These are phyloP conservation scores for Lindgomyces ingoldianus DNA, from an alignment of 495 filamentous ascomycete genomes.

Conservation along the genomic window DNA sequence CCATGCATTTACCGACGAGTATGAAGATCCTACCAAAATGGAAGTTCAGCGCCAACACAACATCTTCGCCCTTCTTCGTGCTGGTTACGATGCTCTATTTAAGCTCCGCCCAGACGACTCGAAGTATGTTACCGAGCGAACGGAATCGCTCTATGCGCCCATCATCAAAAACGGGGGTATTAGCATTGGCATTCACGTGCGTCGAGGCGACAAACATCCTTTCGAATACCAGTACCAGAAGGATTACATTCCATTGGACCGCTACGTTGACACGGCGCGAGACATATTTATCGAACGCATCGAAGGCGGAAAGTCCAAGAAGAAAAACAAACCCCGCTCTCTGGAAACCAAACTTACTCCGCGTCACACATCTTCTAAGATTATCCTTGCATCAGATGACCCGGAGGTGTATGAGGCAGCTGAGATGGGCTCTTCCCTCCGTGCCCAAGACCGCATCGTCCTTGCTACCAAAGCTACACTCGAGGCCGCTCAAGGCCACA, in stretches of 20 bases:
- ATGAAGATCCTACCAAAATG: conserved; percentile 51
- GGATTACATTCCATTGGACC: conserved; percentile 67
- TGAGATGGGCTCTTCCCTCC: conserved; percentile 53
- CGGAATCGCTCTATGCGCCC: conserved; percentile 51
- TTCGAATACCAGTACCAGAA: conserved; percentile 65
- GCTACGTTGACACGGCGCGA: conserved; percentile 55
- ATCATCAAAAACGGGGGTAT: conserved; percentile 45
- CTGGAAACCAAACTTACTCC: neutral
- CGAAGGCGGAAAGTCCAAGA: conserved; percentile 28
- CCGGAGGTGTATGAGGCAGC: conserved; percentile 61
- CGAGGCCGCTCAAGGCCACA: conserved; percentile 42
- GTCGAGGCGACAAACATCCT: conserved; percentile 70
- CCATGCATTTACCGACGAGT: conserved; percentile 53
- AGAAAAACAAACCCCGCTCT: conserved; percentile 4
- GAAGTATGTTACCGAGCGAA: conserved; percentile 55
- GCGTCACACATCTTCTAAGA: conserved; percentile 37
- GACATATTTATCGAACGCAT: conserved; percentile 40
- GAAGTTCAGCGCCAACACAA: conserved; percentile 52
- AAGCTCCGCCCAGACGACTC: conserved; percentile 58
- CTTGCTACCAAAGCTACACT: conserved; percentile 60
- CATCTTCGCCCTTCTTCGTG: conserved; percentile 62
- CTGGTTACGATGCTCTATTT: conserved; percentile 68
- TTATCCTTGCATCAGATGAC: conserved; percentile 71
- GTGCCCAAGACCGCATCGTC: conserved; percentile 66
- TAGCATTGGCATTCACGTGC: conserved; percentile 67